Evolutionary conservation across 1,139 yeast species (phyloP).

Genomic region (Candida buenavistaensis): DNA sequence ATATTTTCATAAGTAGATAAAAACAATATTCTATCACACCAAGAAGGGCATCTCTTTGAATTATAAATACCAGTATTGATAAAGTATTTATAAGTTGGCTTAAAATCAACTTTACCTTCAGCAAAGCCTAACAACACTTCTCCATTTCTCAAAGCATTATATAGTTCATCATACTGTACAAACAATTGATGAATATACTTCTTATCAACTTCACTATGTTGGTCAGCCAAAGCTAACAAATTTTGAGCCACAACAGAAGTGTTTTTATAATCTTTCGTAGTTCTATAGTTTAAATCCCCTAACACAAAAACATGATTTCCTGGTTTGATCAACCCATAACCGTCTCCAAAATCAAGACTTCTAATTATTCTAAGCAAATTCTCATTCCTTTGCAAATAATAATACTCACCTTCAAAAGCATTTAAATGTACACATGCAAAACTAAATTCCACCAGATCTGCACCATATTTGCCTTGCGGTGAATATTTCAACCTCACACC

Average conservation of each 20-base stretch:
- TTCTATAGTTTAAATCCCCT: conserved; percentile 85
- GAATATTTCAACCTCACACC: conserved; percentile 51
- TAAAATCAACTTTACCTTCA: conserved; percentile 62
- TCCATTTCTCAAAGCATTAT: conserved; percentile 39
- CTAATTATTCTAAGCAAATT: conserved; percentile 53
- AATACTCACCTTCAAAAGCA: conserved; percentile 68
- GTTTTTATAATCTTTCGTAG: conserved; percentile 31
- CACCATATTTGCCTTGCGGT: conserved; percentile 19
- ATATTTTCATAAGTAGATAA: conserved; percentile 43
- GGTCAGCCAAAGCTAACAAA: conserved; percentile 27
- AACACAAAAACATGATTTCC: conserved; percentile 62
- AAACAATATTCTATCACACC: conserved; percentile 84
- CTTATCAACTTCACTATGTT: conserved; percentile 17
- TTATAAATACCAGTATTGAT: conserved; percentile 54
- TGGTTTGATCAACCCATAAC: conserved; percentile 56
- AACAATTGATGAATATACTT: conserved; percentile 21
- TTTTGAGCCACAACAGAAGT: conserved; percentile 17
- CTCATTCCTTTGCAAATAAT: conserved; percentile 49
- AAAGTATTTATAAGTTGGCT: conserved; percentile 75
- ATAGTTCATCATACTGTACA: conserved; percentile 58
- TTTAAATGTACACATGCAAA: conserved; percentile 71
- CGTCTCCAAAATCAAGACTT: conserved; percentile 61
- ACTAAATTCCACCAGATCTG: conserved; percentile 42
- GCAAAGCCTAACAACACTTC: conserved; percentile 59
- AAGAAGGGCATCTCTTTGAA: conserved; percentile 68